Evolutionary conservation across 2,329 filamentous ascomycete genomes (phyloP).

Genomic region (Periconia macrospinosa): DNA sequence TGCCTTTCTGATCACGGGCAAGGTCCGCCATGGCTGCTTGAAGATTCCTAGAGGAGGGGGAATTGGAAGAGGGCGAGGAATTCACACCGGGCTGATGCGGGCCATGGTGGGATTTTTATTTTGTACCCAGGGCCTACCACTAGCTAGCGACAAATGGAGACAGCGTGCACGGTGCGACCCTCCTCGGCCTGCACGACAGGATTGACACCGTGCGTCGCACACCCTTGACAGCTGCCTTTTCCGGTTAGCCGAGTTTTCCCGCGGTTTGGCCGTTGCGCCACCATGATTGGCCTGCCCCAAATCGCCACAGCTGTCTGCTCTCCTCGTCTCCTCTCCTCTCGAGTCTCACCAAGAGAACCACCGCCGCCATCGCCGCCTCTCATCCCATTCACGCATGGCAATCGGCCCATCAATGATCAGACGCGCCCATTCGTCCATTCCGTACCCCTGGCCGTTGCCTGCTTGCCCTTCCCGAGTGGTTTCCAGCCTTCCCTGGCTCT

Average conservation of each 20-base stretch:
- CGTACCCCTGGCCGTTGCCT: too few relatives aligned
- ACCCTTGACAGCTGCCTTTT: slow-evolving; percentile 42
- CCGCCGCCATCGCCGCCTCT: slow-evolving; percentile 7
- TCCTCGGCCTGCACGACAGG: slow-evolving; percentile 30
- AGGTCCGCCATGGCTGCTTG: slow-evolving; percentile 36
- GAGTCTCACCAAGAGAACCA: not conserved
- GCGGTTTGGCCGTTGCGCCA: slow-evolving; percentile 11
- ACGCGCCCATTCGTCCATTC: too few relatives aligned
- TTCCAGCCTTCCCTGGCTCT: slow-evolving; percentile 12
- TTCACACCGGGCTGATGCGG: slow-evolving; percentile 17
- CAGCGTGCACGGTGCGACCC: slow-evolving; percentile 23
- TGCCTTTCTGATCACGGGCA: slow-evolving; percentile 30
- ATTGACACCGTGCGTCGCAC: slow-evolving; percentile 17
- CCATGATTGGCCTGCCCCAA: slow-evolving; percentile 34
- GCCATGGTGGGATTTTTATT: slow-evolving; percentile 33
- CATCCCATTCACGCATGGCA: not conserved
- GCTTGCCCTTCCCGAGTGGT: not conserved
- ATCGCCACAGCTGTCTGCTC: slow-evolving; percentile 17
- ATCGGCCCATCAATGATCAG: too few relatives aligned
- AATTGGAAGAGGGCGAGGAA: slow-evolving; percentile 27
- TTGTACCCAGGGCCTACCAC: slow-evolving; percentile 23
- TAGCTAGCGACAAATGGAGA: slow-evolving; percentile 29
- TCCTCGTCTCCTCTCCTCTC: slow-evolving; percentile 1
- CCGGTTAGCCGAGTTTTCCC: slow-evolving; percentile 17
- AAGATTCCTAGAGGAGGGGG: slow-evolving; percentile 27